Base-by-base conservation (phyloP, 768 basidiomycete species). In the Pleurotus djamor region DNA sequence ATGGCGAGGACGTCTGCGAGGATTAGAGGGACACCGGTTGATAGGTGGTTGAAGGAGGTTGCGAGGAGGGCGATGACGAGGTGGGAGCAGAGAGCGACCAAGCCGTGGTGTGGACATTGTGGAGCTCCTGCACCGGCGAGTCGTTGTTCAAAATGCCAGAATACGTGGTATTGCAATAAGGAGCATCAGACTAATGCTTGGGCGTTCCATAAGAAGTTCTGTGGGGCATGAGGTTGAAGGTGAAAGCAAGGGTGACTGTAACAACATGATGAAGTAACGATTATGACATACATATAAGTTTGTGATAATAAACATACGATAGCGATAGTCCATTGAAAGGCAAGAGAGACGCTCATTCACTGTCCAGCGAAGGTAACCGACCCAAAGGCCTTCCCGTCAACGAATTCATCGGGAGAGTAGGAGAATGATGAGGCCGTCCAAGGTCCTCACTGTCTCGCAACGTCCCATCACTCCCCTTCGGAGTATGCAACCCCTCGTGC, bases 101-200 rank as follows among this genome's bases (percentile, higher is more conserved):
- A 58, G 6, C 34, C 48, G 4, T 68, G 67, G 67, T 68, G 65
- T 35, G 61, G 59, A 4, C 63, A 63, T 54, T 67, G 66, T 38
- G 45, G 45, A 2, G 45, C 45, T 14, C 45, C 45, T 28, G 66
- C 63, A 35, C 60, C 52, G 5, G 49, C 49, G 21, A 57, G 57
- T 44, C 58, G 59, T 36, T 67, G 66, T 50, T 56, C 56, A 14
- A 32, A 36, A 28, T 67, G 65, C 44, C 28, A 51, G 32, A 14
- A 50, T 4, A 61, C 43, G 2, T 59, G 38, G 9, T 66, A 66
- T 37, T 67, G 66, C 58, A 50, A 63, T 37, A 44, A 33, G 12
- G 63, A 54, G 8, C 66, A 66, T 52, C 63, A 64, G 43, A 47
- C n/a, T 3, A 57, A 58, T 4, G 65, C 63, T 14, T 67, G 66